Base-by-base conservation (phyloP, 2,329 filamentous ascomycete genomes). In the Neodidymelliopsis sp. region DNA sequence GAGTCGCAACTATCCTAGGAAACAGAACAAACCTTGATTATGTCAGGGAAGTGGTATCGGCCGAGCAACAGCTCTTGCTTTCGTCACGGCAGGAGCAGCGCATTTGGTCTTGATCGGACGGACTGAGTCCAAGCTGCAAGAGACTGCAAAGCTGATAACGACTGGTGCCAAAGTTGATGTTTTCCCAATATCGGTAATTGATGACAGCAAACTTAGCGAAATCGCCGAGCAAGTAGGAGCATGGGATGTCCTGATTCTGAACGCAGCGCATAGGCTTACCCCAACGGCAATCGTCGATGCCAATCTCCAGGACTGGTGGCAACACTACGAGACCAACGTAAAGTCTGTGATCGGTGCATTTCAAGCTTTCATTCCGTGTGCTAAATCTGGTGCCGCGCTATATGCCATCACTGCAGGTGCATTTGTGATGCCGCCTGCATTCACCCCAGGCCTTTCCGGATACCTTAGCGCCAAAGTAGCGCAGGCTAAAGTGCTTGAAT, bases 21-120 rank as follows among this genome's bases (percentile, higher is more conserved):
- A 24, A 11, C 8, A 19, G 6, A 10, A 13, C 4, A 8, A 16
- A 12, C 13, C 11, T n/a, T 27, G 9, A 34, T n/a, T 12, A 8
- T 23, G 4, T 7, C 10, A 57, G 54, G 76, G 77, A 3, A 73
- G 60, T 9, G 78, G 77, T 6, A 79, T 81, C 22, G 77, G 77
- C 19, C 67, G 68, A 28, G 74, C 67, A 37, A 79, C 72, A 5
- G 75, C 76, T 9, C 59, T 53, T 12, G 65, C 62, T 39, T 81
- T 78, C 38, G 76, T 77, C 3, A 43, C 59, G 43, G 76, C 78
- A 28, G 74, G 75, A 2, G 75, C 77, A 2, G 64, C 67, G 34
- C 65, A 66, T 2, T 73, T 80, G 27, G 67, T 70, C 8, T 69
- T 81, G 5, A 56, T 79, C 5, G 77, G 76, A 9, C 74, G 77